phyloP scores from a whole-genome alignment of 2,329 filamentous ascomycete genomes.

The Aspergillus sp. region DNA sequence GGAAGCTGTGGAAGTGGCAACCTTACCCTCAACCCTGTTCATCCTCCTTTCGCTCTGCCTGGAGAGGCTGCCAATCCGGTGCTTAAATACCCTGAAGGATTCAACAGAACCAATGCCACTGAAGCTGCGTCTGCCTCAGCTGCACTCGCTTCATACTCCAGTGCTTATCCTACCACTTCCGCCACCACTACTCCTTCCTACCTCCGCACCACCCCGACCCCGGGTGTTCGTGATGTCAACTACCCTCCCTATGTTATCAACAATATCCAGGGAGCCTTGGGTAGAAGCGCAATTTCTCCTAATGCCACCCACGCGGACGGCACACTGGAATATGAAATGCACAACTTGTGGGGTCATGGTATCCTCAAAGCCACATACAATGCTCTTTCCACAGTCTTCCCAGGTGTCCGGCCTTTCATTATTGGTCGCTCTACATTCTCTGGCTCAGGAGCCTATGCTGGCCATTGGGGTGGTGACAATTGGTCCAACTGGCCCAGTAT shows the following conservation, averaged over 20 bases:
- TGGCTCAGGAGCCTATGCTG: slow-evolving; percentile 66
- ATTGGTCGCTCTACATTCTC: slow-evolving; percentile 77
- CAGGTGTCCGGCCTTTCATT: slow-evolving; percentile 70
- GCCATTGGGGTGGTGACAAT: slow-evolving; percentile 80
- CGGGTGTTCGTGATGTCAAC: slow-evolving; percentile 56
- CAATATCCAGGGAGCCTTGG: slow-evolving; percentile 56
- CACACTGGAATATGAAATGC: slow-evolving; percentile 69
- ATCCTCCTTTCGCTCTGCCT: slow-evolving; percentile 59
- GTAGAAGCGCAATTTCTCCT: slow-evolving; percentile 66
- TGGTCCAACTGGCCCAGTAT: slow-evolving; percentile 64
- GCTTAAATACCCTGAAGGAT: slow-evolving; percentile 60
- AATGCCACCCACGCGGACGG: slow-evolving; percentile 73
- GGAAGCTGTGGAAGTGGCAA: slow-evolving; percentile 64
- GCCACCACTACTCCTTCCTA: slow-evolving; percentile 42
- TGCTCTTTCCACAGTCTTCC: slow-evolving; percentile 57
- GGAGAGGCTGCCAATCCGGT: slow-evolving; percentile 57
- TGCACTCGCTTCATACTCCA: slow-evolving; percentile 47
- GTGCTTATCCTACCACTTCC: slow-evolving; percentile 32
- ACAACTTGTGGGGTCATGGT: slow-evolving; percentile 70
- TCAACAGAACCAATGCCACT: slow-evolving; percentile 61
- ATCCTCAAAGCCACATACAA: slow-evolving; percentile 72
- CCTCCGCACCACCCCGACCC: slow-evolving; percentile 54
- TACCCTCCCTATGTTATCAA: slow-evolving; percentile 72
- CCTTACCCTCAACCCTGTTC: slow-evolving; percentile 59
- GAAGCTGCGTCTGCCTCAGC: slow-evolving; percentile 57